Evolutionary conservation across 768 basidiomycete genomes (phyloP), one percentile per base, ranked within the genome.

Genomic region (Leccinum olivaceopallidum): DNA sequence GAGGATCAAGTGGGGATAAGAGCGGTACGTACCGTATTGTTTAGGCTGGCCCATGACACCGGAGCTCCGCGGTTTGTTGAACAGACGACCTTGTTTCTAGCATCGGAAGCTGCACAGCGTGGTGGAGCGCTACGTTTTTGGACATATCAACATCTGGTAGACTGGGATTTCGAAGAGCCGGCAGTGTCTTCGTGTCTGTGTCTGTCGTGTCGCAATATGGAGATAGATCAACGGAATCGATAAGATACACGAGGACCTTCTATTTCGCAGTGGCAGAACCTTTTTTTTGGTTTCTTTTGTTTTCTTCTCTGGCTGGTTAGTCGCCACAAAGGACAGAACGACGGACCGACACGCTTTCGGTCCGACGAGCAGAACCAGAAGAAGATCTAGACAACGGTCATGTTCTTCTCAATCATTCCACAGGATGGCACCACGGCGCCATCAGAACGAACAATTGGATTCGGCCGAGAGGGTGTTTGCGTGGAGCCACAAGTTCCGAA

Each of bases 51-150:
- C 34, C 47, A 64, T 52, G 49, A 58, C 44, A 63, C 26, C 71
- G 71, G 64, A 75, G 30, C 49, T 73, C 72, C 72, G 72, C 72
- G 73, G 72, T 73, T 67, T 51, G 67, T 47, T 26, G 44, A 54
- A 28, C 22, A 24, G 37, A 32, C 30, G 57, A 30, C 10, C 5
- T 58, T 30, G 55, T 53, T 48, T 60, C 28, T 53, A 51, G 34
- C 47, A 24, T 44, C 26, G 47, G 59, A 66, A 64, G 58, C 9
- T 18, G 12, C 34, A n/a, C 48, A 47, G 60, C 53, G 55, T 20
- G 56, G 52, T 47, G n/a, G 50, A 39, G 18, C 10, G 22, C 20
- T 32, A 60, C 67, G 53, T 37, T 63, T 69, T 61, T 28, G 59
- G 55, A 20, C 14, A 44, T 51, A 10, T 30, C 36, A n/a, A 18